phyloP scores from a whole-genome alignment of 371 early-diverging fungal species.

The Mucor sp. region DNA sequence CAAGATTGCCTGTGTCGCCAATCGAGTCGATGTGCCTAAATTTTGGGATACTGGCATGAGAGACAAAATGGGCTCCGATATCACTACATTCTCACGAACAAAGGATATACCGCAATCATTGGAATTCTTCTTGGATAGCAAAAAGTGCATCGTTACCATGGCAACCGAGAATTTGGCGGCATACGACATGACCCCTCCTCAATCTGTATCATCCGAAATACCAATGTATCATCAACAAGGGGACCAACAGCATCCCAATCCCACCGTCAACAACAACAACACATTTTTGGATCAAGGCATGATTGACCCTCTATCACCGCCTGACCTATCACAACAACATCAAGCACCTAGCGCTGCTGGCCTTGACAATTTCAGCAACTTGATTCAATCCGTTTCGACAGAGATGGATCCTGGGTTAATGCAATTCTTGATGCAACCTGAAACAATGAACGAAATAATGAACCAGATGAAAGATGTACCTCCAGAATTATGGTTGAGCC shows the following conservation, averaged over 20 bases:
- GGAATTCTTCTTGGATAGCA: conserved; percentile 41
- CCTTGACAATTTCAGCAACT: not conserved
- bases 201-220: not conserved
- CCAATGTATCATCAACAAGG: not conserved
- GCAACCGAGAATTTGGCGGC: not conserved
- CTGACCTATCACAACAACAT: not conserved
- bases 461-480: conserved; percentile 22
- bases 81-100: conserved; percentile 29
- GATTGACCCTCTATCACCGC: not conserved
- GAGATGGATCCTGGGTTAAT: conserved; percentile 15
- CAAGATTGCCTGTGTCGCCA: conserved; percentile 39
- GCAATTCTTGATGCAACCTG: conserved; percentile 18
- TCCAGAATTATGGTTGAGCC: conserved; percentile 11
- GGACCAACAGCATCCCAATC: not conserved
- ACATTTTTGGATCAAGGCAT: not conserved
- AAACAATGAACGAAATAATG: conserved; percentile 12
- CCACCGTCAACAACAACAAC: not conserved
- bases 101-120: conserved; percentile 41
- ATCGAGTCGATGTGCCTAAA: conserved; percentile 42
- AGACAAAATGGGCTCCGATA: conserved; percentile 42
- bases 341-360: not conserved
- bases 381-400: not conserved
- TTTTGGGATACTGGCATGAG: conserved; percentile 31
- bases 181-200: not conserved
- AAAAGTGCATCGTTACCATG: conserved; percentile 27